Conservation (phyloP, 768 basidiomycete species). For the Tricholoma saponaceum region DNA sequence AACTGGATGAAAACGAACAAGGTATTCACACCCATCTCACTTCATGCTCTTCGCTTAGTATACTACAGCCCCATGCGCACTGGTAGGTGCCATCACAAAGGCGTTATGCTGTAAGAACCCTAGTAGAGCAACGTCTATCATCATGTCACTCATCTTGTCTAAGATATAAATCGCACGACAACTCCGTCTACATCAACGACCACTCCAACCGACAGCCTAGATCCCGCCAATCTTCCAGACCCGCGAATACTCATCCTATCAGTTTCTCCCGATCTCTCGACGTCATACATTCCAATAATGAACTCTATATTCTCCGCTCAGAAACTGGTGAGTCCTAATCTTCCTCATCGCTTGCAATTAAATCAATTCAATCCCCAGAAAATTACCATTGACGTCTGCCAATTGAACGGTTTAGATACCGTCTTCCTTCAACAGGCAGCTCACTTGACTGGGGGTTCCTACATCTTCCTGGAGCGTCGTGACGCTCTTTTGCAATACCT, state of each 20-base stretch:
- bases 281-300: conserved; percentile 97
- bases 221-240: conserved; percentile 30
- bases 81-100: conserved; percentile 90
- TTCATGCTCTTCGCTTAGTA: conserved; percentile 10
- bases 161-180: conserved; percentile 40
- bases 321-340: conserved; percentile 65
- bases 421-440: conserved; percentile 98
- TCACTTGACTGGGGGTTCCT: conserved; percentile 92
- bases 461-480: conserved; percentile 76
- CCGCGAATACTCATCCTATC: conserved; percentile 65
- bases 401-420: conserved; percentile 82
- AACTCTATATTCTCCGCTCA: conserved; percentile 99
- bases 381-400: conserved; percentile 95
- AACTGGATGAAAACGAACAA: conserved; percentile 56
- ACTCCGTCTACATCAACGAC: conserved; percentile 25
- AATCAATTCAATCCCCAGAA: conserved; percentile 47
- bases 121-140: not conserved
- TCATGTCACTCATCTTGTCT: not conserved
- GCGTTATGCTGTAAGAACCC: conserved; percentile 74
- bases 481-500: conserved; percentile 92
- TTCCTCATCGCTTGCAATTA: not conserved
- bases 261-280: conserved; percentile 85
- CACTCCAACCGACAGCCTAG: conserved; percentile 23
- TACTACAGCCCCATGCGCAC: conserved; percentile 50
- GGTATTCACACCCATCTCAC: conserved; percentile 23